phyloP scores from a whole-genome alignment of 164 flowering plant species.

The Macadamia integrifolia region DNA sequence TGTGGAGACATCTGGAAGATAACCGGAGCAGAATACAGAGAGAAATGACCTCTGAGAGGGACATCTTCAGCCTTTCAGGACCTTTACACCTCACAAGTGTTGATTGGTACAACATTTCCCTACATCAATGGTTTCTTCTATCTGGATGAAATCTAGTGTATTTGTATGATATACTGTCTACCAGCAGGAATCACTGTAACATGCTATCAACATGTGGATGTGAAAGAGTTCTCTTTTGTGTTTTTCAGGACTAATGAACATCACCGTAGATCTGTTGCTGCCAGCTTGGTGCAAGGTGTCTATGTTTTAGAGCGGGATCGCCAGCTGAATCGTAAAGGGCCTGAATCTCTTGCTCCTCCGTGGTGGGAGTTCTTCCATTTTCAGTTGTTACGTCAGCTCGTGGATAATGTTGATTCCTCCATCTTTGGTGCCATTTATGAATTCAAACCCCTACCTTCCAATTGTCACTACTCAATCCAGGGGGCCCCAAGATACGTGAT shows the following conservation, averaged over 20 bases:
- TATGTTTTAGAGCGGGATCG: constrained; percentile 79
- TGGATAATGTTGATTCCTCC: constrained; percentile 62
- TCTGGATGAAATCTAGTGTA: neutral
- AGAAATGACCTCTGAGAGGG: constrained; percentile 54
- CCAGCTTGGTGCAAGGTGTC: constrained; percentile 77
- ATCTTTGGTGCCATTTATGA: constrained; percentile 78
- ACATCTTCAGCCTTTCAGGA: constrained; percentile 58
- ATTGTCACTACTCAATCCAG: constrained; percentile 3
- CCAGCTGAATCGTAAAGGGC: constrained; percentile 49
- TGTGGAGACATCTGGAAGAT: neutral
- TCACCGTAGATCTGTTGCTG: constrained; percentile 76
- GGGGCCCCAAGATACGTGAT: constrained; percentile 50
- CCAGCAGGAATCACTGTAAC: too few species aligned
- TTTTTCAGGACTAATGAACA: constrained; percentile 49
- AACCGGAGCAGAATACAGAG: neutral
- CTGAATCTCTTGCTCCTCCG: constrained; percentile 73
- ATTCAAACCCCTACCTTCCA: constrained; percentile 25
- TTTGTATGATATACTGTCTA: neutral
- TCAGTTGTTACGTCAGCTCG: constrained; percentile 34
- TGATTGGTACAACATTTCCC: constrained; percentile 56
- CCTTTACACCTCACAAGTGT: constrained; percentile 55
- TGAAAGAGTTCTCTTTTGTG: neutral
- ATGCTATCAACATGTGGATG: neutral
- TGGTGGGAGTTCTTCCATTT: constrained; percentile 87
- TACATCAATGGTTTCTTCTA: neutral